Conservation (phyloP, 2,329 filamentous ascomycete genomes). For the Alternaria tenuissima region DNA sequence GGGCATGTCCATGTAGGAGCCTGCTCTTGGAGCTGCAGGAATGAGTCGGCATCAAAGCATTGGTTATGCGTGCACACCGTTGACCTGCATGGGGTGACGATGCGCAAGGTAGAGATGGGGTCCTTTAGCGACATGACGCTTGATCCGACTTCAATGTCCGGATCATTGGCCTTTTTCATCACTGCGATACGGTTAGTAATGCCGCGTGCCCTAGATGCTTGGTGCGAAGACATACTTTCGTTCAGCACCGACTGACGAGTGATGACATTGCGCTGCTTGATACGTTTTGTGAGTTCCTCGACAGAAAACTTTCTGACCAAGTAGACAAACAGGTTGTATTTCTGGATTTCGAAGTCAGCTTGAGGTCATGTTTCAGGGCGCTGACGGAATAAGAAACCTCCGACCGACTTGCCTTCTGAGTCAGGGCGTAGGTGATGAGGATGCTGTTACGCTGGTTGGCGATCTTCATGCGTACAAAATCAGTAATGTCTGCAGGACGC, state of each 20-base stretch:
- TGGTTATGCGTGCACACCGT: constrained; percentile 85
- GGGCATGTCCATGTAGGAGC: constrained; percentile 97
- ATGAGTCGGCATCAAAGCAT: constrained; percentile 93
- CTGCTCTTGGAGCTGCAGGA: constrained; percentile 93
- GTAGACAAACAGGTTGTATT: constrained; percentile 68
- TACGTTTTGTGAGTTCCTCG: constrained; percentile 72
- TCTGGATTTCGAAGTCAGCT: constrained; percentile 41
- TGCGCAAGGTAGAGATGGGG: constrained; percentile 84
- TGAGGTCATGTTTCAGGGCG: neutral
- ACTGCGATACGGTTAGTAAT: constrained; percentile 61
- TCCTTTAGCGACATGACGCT: constrained; percentile 91
- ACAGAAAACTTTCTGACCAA: constrained; percentile 78
- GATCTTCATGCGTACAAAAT: constrained; percentile 73
- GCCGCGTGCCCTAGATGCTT: neutral
- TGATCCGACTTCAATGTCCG: constrained; percentile 88
- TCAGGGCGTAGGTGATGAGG: constrained; percentile 90
- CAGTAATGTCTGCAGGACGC: constrained; percentile 89
- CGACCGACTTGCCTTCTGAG: constrained; percentile 72
- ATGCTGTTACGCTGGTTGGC: constrained; percentile 76
- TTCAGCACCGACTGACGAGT: constrained; percentile 81
- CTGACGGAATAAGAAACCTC: constrained; percentile 37
- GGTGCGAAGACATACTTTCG: constrained; percentile 67
- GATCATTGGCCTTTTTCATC: constrained; percentile 80
- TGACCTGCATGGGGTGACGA: constrained; percentile 81
- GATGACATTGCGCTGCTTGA: constrained; percentile 75